Percentiles rank a stretch among this genome's conserved stretches.
phyloP scores from a whole-genome alignment of 176 grass and related monocot species.

The Phragmites australis region DNA sequence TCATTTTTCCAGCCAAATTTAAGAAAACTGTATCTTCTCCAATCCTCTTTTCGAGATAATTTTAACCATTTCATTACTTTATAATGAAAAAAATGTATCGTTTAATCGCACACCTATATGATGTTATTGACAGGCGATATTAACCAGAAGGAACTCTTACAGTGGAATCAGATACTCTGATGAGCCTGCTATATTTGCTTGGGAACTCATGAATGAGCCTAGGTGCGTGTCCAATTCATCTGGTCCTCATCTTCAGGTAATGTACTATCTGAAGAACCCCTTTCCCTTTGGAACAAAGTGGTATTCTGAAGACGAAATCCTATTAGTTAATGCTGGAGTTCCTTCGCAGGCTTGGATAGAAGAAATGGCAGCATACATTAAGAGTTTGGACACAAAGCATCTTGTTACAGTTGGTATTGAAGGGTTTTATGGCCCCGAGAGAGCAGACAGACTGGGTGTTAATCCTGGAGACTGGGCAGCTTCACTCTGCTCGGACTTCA shows the following conservation, averaged over 20 bases:
- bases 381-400: conserved; percentile 75
- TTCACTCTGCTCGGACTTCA: conserved; percentile 88
- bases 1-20: not conserved
- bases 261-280: not conserved
- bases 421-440: conserved; percentile 82
- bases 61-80: conserved; percentile 8
- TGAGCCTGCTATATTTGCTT: conserved; percentile 97
- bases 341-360: conserved; percentile 76
- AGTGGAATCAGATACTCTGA: conserved; percentile 86
- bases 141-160: conserved; percentile 84
- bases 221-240: conserved; percentile 80
- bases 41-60: not conserved
- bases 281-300: not conserved
- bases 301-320: conserved; percentile 10
- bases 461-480: conserved; percentile 88
- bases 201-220: conserved; percentile 98
- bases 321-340: conserved; percentile 19
- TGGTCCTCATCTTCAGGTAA: conserved; percentile 76
- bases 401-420: conserved; percentile 86
- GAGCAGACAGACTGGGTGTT: conserved; percentile 44
- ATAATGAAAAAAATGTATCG: not conserved
- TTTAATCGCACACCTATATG: not conserved
- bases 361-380: conserved; percentile 85
- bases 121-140: conserved; percentile 54
- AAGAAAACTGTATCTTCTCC: not conserved